Evolutionary conservation across 1,139 yeast genomes (phyloP), one percentile per base, ranked within the genome.

Genomic region (Dujonia santamariae): DNA sequence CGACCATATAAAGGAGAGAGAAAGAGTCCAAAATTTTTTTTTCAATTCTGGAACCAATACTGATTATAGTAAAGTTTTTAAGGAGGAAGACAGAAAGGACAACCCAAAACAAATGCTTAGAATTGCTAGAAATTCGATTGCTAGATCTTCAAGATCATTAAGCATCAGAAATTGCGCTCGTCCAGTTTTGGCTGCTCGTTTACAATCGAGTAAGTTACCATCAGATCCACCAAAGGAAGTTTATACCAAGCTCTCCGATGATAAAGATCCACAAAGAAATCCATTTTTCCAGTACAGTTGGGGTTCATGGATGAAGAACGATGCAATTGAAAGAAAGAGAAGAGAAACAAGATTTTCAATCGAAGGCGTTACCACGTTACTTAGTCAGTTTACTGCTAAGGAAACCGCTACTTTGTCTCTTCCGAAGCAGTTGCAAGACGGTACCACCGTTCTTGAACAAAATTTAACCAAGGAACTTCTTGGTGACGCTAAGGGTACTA

Each of bases 301-400:
- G 96, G 98, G 98, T 32, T 74, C 95, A 3, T 92, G 97, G 97
- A 64, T 90, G 51, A 76, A 72, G 41, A 78, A 90, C 53, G 96
- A 90, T 54, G 74, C 72, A 41, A 61, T 61, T 27, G 92, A 90
- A 55, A 81, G 85, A 51, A 75, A 72, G 8, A 78, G 76, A 47
- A 78, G 97, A 58, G 78, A 75, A 40, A 90, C 97, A n/a, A 72
- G 71, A 42, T 92, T 92, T 58, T 82, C 94, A 4, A 71, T 90
- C 38, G 81, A 80, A 53, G 97, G 97, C 2, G 62, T 86, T 37
- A 71, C 76, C 38, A 61, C 62, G 17, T 61, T 78, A 16, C 42
- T 80, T 28, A 59, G 69, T 36, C 67, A 62, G 23, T 62, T 74
- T 37, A 49, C 57, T 19, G 52, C 53, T 37, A 56, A 52, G 33